Conservation (phyloP, 169 alveolate genomes). For the Eimeria brunetti region DNA sequence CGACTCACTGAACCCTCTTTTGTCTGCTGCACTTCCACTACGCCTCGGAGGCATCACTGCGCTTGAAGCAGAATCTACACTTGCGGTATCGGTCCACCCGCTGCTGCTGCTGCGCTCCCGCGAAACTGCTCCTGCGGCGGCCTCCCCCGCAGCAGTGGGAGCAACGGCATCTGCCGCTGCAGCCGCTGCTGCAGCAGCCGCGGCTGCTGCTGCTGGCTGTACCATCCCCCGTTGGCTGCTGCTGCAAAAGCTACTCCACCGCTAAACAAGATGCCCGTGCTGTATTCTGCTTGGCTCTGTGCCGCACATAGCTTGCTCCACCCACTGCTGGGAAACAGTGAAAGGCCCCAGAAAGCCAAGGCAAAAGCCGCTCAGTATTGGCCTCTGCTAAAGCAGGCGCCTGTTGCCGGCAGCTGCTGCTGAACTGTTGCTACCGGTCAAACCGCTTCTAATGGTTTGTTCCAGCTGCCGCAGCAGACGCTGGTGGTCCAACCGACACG, state of each 20-base stretch:
- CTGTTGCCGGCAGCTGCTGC: slow-evolving; percentile 14
- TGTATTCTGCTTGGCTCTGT: neutral
- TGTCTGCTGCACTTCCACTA: slow-evolving; percentile 10
- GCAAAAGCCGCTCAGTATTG: neutral
- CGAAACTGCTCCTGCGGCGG: slow-evolving; percentile 42
- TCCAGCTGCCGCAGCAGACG: neutral
- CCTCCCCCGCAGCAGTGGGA: slow-evolving; percentile 38
- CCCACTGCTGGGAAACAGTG: neutral
- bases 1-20: slow-evolving; percentile 15
- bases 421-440: neutral
- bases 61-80: slow-evolving; percentile 22
- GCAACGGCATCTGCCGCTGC: slow-evolving; percentile 23
- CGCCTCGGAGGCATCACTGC: slow-evolving; percentile 64
- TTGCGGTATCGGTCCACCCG: slow-evolving; percentile 67
- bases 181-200: slow-evolving; percentile 64
- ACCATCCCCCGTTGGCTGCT: slow-evolving; percentile 70
- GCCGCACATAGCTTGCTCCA: slow-evolving; percentile 57
- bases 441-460: neutral
- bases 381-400: neutral
- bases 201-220: slow-evolving; percentile 70
- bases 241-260: slow-evolving; percentile 27
- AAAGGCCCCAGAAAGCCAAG: slow-evolving; percentile 16
- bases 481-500: neutral
- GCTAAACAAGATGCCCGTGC: slow-evolving; percentile 15
- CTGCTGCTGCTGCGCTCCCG: slow-evolving; percentile 64